These are phyloP conservation scores for Friedmanniomyces endolithicus DNA, from an alignment of 495 filamentous ascomycete genomes.

Conservation along the genomic window DNA sequence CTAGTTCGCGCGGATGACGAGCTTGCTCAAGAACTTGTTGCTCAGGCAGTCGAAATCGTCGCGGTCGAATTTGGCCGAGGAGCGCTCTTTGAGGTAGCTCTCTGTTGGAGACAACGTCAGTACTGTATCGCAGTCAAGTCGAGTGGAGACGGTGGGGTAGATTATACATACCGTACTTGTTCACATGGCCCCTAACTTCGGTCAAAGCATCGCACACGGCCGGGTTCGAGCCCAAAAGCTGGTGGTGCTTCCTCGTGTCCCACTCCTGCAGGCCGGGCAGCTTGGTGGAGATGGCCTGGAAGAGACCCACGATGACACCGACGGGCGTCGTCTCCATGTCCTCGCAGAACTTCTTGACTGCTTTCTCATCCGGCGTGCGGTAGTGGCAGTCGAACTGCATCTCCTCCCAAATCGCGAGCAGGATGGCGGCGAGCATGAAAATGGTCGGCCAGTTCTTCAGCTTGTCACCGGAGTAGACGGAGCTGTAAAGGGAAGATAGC, in stretches of 20 bases:
- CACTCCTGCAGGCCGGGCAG: conserved; percentile 79
- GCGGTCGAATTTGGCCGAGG: conserved; percentile 63
- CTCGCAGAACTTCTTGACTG: conserved; percentile 79
- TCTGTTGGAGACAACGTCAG: conserved; percentile 34
- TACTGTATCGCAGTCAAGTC: background rate
- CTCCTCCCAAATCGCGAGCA: conserved; percentile 88
- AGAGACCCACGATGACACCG: conserved; percentile 84
- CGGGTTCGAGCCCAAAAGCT: conserved; percentile 71
- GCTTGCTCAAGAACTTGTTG: conserved; percentile 86
- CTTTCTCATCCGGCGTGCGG: conserved; percentile 65
- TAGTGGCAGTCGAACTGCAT: conserved; percentile 97
- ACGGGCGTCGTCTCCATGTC: conserved; percentile 93
- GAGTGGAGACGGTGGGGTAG: background rate
- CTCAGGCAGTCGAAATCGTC: conserved; percentile 84
- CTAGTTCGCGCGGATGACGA: conserved; percentile 84
- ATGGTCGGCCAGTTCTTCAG: conserved; percentile 96
- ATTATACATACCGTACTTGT: conserved; percentile 69
- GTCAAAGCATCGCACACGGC: conserved; percentile 90
- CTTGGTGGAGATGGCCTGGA: conserved; percentile 92
- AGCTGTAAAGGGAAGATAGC: conserved; percentile 76
- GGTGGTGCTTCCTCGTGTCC: conserved; percentile 79
- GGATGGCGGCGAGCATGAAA: conserved; percentile 82
- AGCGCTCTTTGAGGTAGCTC: conserved; percentile 45
- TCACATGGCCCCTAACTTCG: conserved; percentile 77
- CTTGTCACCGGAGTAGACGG: conserved; percentile 85